phyloP scores from a whole-genome alignment of 345 rosid genomes.

The Lepidium africanum region DNA sequence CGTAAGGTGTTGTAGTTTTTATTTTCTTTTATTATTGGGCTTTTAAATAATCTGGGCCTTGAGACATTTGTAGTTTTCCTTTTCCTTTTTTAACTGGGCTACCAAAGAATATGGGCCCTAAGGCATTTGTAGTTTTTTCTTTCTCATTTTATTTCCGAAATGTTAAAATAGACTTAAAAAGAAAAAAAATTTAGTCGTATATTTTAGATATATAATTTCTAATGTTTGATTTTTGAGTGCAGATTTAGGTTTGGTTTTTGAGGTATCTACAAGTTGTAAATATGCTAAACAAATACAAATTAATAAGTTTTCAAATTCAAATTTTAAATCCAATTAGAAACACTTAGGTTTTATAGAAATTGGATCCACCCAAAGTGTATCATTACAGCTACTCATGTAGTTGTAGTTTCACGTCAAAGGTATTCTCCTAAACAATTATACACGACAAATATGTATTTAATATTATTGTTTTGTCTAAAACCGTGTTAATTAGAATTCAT shows the following conservation, averaged over 20 bases:
- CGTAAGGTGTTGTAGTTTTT: not conserved
- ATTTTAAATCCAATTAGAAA: not conserved
- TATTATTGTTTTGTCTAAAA: not conserved
- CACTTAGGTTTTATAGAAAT: not conserved
- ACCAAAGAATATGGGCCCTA: not conserved
- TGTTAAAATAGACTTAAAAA: too few relatives aligned
- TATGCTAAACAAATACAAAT: not conserved
- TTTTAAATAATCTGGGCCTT: too few relatives aligned
- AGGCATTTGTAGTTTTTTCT: not conserved
- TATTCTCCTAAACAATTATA: not conserved
- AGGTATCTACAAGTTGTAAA: not conserved
- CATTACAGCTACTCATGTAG: not conserved
- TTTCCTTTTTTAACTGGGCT: not conserved
- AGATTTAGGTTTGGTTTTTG: not conserved
- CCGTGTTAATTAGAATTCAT: not conserved
- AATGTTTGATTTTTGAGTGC: not conserved
- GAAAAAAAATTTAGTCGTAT: too few relatives aligned
- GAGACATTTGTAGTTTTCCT: not conserved
- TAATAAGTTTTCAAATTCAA: not conserved
- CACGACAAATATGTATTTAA: not conserved
- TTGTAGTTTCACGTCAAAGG: slow-evolving; percentile 3
- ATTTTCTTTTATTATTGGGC: too few relatives aligned
- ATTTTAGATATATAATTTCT: not conserved
- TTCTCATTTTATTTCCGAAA: too few relatives aligned
- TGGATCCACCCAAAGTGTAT: not conserved